A percentile compares a stretch with the other conserved stretches of the same genome.
These are phyloP conservation scores for Lagenidium giganteum DNA, from an alignment of 352 stramenopile species.

Conservation along the genomic window DNA sequence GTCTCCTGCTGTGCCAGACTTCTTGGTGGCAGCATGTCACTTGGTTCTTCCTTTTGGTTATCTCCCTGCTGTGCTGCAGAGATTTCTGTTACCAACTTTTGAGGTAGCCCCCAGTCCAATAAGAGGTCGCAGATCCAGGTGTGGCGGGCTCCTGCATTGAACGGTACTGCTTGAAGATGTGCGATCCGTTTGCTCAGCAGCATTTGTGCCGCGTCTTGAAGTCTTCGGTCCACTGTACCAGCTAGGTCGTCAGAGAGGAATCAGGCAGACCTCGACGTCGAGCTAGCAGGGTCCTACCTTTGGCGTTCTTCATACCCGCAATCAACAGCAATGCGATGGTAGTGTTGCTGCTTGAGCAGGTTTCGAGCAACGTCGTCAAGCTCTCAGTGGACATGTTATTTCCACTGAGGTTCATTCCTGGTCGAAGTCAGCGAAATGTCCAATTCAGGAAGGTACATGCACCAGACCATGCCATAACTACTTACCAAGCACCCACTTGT, in stretches of 20 bases:
- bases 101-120: no score
- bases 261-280: constrained; percentile 27
- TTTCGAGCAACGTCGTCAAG: constrained; percentile 24
- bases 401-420: constrained; percentile 38
- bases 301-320: constrained; percentile 21
- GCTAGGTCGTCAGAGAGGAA: background rate
- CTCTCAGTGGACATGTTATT: constrained; percentile 33
- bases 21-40: no score
- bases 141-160: no score
- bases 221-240: background rate
- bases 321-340: constrained; percentile 42
- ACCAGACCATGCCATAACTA: background rate
- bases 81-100: no score
- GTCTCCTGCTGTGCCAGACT: no score
- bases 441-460: background rate
- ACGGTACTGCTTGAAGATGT: no score
- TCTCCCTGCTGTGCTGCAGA: no score
- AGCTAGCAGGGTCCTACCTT: constrained; percentile 19
- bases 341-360: constrained; percentile 33
- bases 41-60: no score
- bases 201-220: constrained; percentile 6
- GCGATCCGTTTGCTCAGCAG: no score
- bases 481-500: constrained; percentile 61
- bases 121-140: no score
- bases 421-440: no score